Evolutionary conservation across 2,329 filamentous ascomycete genomes (phyloP).

Genomic region (Sclerotinia nivalis): DNA sequence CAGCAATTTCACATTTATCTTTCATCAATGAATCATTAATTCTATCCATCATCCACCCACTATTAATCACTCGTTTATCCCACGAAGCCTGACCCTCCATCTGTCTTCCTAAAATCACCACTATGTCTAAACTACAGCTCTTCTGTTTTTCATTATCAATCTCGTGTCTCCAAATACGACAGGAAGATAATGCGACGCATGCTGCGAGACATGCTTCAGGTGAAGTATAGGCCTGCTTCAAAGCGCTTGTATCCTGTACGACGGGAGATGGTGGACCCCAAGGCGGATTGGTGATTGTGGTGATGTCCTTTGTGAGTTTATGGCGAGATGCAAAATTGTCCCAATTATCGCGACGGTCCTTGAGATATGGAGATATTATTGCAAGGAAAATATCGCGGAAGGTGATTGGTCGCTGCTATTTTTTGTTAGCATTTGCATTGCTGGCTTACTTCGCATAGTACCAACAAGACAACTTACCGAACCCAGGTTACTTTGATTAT

Average conservation of each 20-base stretch:
- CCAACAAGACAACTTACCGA: conserved; percentile 1
- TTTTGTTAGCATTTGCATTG: not conserved
- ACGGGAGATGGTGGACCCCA: not conserved
- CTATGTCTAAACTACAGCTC: conserved; percentile 7
- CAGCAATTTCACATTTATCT: conserved; percentile 8
- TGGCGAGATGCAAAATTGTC: conserved; percentile 25
- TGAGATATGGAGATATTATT: conserved; percentile 8
- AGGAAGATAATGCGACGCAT: conserved; percentile 3
- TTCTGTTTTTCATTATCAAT: not conserved
- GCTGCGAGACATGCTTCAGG: conserved; percentile 16
- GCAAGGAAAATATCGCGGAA: conserved; percentile 11
- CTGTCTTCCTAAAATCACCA: conserved; percentile 11
- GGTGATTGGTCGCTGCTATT: not conserved
- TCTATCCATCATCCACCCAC: conserved; percentile 21
- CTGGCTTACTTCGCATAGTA: not conserved
- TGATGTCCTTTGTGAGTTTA: not conserved
- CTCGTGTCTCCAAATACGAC: conserved; percentile 21
- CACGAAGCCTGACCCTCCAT: not conserved
- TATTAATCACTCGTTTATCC: not conserved
- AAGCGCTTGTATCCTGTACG: not conserved
- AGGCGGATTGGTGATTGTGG: not conserved
- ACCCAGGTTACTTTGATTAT: not conserved
- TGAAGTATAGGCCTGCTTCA: conserved; percentile 1
- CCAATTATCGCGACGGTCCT: conserved; percentile 14
- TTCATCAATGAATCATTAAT: not conserved